Percentiles rank a stretch among this genome's conserved stretches.
Conservation (phyloP, 768 basidiomycete species). For the Russula sp. region DNA sequence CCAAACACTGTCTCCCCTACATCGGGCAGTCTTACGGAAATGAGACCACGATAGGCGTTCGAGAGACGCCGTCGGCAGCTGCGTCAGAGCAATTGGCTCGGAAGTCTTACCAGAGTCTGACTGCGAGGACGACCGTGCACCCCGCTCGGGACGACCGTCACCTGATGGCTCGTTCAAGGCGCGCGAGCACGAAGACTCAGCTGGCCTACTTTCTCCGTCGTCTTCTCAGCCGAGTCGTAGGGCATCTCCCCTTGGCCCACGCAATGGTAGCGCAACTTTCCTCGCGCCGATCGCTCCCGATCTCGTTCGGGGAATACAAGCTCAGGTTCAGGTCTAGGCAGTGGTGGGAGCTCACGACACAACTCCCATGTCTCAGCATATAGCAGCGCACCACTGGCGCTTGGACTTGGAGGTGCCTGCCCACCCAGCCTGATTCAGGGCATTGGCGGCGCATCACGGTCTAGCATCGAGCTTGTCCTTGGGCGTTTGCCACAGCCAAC, state of each 20-base stretch:
- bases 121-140: no score
- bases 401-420: conserved; percentile 51
- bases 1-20: no score
- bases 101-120: no score
- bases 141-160: no score
- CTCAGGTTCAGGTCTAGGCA: conserved; percentile 26
- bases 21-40: no score
- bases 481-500: no score
- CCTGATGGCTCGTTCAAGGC: conserved; percentile 32
- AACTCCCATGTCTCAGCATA: conserved; percentile 32
- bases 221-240: conserved; percentile 48
- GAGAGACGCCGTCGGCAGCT: no score
- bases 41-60: no score
- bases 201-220: conserved; percentile 50
- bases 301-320: conserved; percentile 21
- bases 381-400: conserved; percentile 34
- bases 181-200: conserved; percentile 58
- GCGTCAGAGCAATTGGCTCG: no score
- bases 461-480: no score
- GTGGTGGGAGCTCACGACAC: conserved; percentile 35
- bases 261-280: conserved; percentile 45
- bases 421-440: conserved; percentile 65
- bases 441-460: conserved; percentile 37
- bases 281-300: conserved; percentile 40
- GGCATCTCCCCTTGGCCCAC: conserved; percentile 44